Base-by-base conservation (phyloP, 2,329 filamentous ascomycete genomes). In the Penicillium sp. region DNA sequence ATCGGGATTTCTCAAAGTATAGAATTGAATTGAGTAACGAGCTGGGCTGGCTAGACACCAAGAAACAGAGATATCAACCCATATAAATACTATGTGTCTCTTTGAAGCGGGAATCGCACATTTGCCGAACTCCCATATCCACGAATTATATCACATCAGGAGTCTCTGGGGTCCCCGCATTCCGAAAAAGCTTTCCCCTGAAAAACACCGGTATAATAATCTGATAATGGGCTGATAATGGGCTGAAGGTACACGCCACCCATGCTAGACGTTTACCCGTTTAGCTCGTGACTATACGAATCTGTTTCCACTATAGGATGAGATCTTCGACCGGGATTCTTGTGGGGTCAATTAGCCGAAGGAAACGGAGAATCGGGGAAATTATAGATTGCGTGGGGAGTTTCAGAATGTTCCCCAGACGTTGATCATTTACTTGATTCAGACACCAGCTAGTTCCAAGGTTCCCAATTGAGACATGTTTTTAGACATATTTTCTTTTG, bases 351-450 rank as follows among this genome's bases (percentile, higher is more conserved):
- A 29, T 44, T 29, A 27, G 4, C 23, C 42, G 42, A 27, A 27
- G 41, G 21, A 36, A 31, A 19, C 49, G 49, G 39, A 19, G 38
- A 52, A 52, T 52, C 50, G 50, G 39, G 31, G 39, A 13, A 44
- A 53, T 23, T 53, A 49, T n/a, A 48, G 44, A 23, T 48, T 44
- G 25, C 15, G 42, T 7, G 44, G 19, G 44, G 27, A 47, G 15
- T 47, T 13, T 31, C 17, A 25, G 21, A 29, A 29, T 29, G 23
- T n/a, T 27, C 23, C 42, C 17, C 25, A 44, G 41, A 25, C 23
- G 23, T 23, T 27, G 41, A 43, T 43, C 41, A 10, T 6, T 25
- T 44, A 27, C 42, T 44, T 29, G 42, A 44, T 44, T 43, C 8
- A 19, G 42, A 29, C n/a, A 21, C 10, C 2, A 21, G n/a, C 4